Base-by-base conservation (phyloP, 2,329 filamentous ascomycete species). In the Phoma sp. region DNA sequence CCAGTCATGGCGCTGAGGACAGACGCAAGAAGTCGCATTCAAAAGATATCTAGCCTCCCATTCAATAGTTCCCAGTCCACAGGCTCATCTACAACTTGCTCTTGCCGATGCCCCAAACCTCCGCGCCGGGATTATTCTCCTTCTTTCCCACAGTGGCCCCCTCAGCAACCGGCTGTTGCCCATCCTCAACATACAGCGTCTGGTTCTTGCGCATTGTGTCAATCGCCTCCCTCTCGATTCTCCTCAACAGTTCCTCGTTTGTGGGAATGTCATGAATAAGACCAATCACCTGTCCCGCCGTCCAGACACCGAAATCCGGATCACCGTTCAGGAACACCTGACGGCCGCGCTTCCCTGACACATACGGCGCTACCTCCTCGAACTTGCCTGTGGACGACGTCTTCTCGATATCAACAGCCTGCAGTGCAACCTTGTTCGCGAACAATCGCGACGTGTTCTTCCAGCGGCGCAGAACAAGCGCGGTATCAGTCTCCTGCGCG, bases 251-350 rank as follows among this genome's bases (percentile, higher is more conserved):
- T 39, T 74, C 78, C 32, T 73, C 72, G 61, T 80, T 81, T 1
- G 78, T 79, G 1, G 79, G 79, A 30, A 82, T 78, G 53, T 82
- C 79, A 54, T 82, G 78, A 57, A 82, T 82, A 11, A 82, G 68
- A 7, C 80, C 80, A 43, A 99, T 96, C 63, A 98, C 93, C 74
- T 97, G 93, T 9, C 95, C 95, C 7, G 93, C 92, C 18, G 95
- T 98, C 95, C 95, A 99, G 35, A 97, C 90, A 89, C 95, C 95
- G 72, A 86, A 91, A 68, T 99, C 89, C 47, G 90, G 85, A 71
- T 99, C 95, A 14, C 95, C 95, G 57, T 93, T 96, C 61, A 93
- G 71, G 76, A 97, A 98, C 5, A 98, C 95, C 80, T 97, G 84
- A 58, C 90, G 84, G 29, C 95, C 95, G 60, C 95, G 83, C 84